Evolutionary conservation across 2,329 filamentous ascomycete genomes (phyloP).

Genomic region (Calonectria hongkongensis): DNA sequence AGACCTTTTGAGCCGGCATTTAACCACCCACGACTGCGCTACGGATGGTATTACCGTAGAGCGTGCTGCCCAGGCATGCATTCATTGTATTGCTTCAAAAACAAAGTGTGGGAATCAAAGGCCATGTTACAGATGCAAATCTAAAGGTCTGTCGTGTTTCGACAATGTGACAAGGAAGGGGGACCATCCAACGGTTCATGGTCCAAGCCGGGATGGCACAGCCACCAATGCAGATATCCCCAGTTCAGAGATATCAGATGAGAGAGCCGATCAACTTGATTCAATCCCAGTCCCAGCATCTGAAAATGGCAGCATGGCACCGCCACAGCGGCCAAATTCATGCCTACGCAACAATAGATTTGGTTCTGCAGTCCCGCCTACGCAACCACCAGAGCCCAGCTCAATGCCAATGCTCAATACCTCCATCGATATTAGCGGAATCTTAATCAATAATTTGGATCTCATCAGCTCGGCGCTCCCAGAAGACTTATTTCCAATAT

Average conservation of each 20-base stretch:
- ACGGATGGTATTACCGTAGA: background rate
- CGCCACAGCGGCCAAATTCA: background rate
- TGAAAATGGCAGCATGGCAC: background rate
- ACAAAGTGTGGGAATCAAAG: conserved; percentile 12
- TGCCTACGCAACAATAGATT: too few species aligned
- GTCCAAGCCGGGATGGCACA: background rate
- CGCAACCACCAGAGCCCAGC: background rate
- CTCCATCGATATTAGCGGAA: background rate
- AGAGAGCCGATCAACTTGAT: too few species aligned
- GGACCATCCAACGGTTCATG: background rate
- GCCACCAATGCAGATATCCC: background rate
- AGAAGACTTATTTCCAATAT: background rate
- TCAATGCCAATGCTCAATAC: background rate
- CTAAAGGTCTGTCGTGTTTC: background rate
- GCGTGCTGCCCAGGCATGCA: conserved; percentile 5
- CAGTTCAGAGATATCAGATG: background rate
- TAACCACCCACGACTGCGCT: conserved; percentile 1
- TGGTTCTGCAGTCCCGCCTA: background rate
- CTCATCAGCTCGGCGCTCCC: background rate
- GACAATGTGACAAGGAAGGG: conserved; percentile 5
- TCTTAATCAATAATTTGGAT: background rate
- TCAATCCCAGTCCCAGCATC: background rate
- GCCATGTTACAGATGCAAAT: conserved; percentile 8
- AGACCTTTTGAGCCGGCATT: conserved; percentile 5
- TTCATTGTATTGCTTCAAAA: conserved; percentile 9